Evolutionary conservation across 2,329 filamentous ascomycete species (phyloP).

Genomic region (Calonectria pauciramosa): DNA sequence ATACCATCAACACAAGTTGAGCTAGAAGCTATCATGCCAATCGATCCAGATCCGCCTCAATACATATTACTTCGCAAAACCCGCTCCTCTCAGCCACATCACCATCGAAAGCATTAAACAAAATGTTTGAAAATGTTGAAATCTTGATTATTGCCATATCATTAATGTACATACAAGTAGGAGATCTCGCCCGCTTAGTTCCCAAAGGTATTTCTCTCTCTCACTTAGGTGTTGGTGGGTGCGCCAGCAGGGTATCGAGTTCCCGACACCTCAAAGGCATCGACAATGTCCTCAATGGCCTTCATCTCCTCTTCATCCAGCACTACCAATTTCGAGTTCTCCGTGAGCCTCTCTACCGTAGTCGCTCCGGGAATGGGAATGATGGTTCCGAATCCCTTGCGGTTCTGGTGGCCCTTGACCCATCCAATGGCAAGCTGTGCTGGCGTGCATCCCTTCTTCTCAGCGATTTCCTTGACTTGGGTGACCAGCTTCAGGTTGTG

Average conservation of each 20-base stretch:
- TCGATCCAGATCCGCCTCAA: no score
- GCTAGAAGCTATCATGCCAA: not conserved
- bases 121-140: not conserved
- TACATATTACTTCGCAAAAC: not conserved
- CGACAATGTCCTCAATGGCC: constrained; percentile 63
- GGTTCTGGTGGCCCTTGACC: constrained; percentile 64
- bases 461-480: constrained; percentile 69
- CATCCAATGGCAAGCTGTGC: constrained; percentile 78
- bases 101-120: no score
- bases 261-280: constrained; percentile 62
- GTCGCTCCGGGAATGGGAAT: constrained; percentile 78
- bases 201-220: not conserved
- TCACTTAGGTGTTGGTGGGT: constrained; percentile 55
- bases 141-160: not conserved
- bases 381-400: constrained; percentile 67
- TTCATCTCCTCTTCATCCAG: constrained; percentile 65
- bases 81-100: no score
- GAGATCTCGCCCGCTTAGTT: not conserved
- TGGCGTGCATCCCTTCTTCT: constrained; percentile 70
- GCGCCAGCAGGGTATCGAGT: constrained; percentile 60
- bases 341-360: constrained; percentile 66
- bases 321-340: constrained; percentile 68
- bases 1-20: not conserved
- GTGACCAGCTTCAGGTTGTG: constrained; percentile 74
- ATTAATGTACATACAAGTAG: not conserved